Evolutionary conservation across 2,329 filamentous ascomycete genomes (phyloP).

Genomic region (Aureobasidium sp.): DNA sequence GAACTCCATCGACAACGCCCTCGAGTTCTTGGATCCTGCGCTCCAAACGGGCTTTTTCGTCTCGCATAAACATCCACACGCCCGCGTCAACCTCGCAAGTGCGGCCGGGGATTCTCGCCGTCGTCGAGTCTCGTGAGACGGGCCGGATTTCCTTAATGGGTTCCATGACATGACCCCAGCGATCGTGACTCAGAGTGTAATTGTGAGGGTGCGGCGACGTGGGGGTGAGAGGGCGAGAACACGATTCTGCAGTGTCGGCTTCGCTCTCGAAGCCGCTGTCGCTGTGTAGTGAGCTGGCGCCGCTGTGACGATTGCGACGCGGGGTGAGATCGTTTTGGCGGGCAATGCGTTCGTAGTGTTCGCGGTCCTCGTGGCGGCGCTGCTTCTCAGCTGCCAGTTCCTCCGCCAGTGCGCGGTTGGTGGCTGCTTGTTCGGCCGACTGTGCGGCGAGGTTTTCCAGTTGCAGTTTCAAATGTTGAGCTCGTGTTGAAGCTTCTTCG

Average conservation of each 20-base stretch:
- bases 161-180: slow-evolving; percentile 6
- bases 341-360: slow-evolving; percentile 25
- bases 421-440: slow-evolving; percentile 49
- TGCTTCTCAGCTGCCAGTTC: slow-evolving; percentile 42
- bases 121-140: slow-evolving; percentile 22
- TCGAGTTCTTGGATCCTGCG: slow-evolving; percentile 48
- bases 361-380: slow-evolving; percentile 33
- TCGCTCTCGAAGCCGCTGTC: slow-evolving; percentile 57
- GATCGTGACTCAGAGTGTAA: slow-evolving; percentile 24
- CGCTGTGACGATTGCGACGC: slow-evolving; percentile 23
- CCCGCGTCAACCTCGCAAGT: slow-evolving; percentile 28
- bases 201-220: slow-evolving; percentile 33
- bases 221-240: slow-evolving; percentile 34
- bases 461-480: slow-evolving; percentile 53
- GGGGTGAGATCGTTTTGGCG: slow-evolving; percentile 22
- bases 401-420: slow-evolving; percentile 46
- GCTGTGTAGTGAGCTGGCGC: slow-evolving; percentile 34
- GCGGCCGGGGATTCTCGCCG: slow-evolving; percentile 28
- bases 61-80: slow-evolving; percentile 49
- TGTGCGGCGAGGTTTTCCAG: slow-evolving; percentile 53
- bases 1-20: slow-evolving; percentile 48
- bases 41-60: slow-evolving; percentile 50
- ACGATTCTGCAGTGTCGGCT: slow-evolving; percentile 40
- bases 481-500: slow-evolving; percentile 52
- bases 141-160: slow-evolving; percentile 24